A percentile compares a stretch with the other conserved stretches of the same genome.
phyloP scores from a whole-genome alignment of 1,139 yeast genomes.

The Williopsis jadinii region DNA sequence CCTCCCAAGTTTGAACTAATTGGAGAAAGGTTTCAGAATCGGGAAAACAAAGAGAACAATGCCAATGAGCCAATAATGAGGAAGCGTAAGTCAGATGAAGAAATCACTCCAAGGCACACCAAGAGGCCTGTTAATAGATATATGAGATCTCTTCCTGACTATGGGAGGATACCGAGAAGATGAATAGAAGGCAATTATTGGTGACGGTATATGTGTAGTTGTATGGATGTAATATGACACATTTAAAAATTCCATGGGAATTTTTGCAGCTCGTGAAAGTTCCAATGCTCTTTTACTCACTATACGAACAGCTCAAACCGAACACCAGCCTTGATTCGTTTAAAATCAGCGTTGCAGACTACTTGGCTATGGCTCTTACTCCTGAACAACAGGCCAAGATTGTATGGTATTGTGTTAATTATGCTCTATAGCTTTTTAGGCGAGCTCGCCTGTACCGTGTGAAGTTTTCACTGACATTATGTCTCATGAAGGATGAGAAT shows the following conservation, averaged over 20 bases:
- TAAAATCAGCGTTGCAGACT: too few species aligned
- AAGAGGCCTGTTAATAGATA: not conserved
- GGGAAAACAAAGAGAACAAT: conserved; percentile 2
- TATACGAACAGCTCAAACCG: too few species aligned
- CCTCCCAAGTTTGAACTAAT: conserved; percentile 23
- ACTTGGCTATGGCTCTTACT: conserved; percentile 13
- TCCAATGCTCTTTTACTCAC: too few species aligned
- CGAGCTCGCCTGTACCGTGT: not conserved
- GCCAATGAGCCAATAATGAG: conserved; percentile 2
- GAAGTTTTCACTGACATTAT: not conserved
- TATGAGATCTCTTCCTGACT: not conserved
- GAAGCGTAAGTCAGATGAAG: conserved; percentile 11
- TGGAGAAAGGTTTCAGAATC: conserved; percentile 17
- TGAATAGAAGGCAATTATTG: not conserved
- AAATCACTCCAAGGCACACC: not conserved
- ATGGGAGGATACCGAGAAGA: not conserved
- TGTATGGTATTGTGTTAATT: conserved; percentile 7
- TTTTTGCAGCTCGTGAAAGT: too few species aligned
- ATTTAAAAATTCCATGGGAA: too few species aligned
- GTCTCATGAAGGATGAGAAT: conserved; percentile 42
- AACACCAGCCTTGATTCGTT: too few species aligned
- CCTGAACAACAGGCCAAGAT: conserved; percentile 21
- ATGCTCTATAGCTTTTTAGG: not conserved
- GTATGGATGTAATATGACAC: not conserved
- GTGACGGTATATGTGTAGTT: not conserved